Evolutionary conservation across 306 rosid species (phyloP), one percentile per base, ranked within the genome.

Genomic region (Erythrophleum fordii): DNA sequence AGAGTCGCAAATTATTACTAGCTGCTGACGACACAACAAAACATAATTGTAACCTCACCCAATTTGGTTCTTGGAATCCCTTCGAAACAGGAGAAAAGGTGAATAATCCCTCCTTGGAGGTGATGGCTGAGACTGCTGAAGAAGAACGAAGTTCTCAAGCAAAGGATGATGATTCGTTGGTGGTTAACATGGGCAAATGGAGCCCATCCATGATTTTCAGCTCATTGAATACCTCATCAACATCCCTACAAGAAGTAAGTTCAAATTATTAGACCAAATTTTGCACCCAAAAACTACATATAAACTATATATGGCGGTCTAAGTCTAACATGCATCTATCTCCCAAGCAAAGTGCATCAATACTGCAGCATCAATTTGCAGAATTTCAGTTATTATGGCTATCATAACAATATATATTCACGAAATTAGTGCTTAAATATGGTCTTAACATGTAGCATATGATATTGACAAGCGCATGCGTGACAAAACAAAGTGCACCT

Each of bases 231-330:
- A 84, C 72, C 82, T 68, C 78, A 1, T 67, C 75, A 0, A 76
- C 31, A 56, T 56, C 83, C 75, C 73, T 86, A 62, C 94, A 91
- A 58, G 90, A 88, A 83, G 98, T 92, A 90, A 85, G 83, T 89
- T 82, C 73, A 77, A 84, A 58, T 41, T 61, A 59, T 10, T 16
- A 35, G 23, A 67, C 25, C 51, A 51, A 35, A 55, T 53, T 53
- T 29, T 25, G 18, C 65, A 58, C 8, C 35, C 8, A 11, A 56
- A 23, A 56, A 22, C 11, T 22, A 3, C 59, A 58, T 11, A 58
- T 23, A 58, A 29, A 25, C 23, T 25, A 23, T 31, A 4, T 1
- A n/a, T n/a, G n/a, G n/a, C n/a, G 34, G 34, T 31, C 34, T 4
- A 31, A 31, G 34, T 1, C 34, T 4, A 31, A 31, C 34, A 31